These are phyloP conservation scores for Beta corolliflora DNA, from an alignment of 179 eudicot species.

Conservation along the genomic window DNA sequence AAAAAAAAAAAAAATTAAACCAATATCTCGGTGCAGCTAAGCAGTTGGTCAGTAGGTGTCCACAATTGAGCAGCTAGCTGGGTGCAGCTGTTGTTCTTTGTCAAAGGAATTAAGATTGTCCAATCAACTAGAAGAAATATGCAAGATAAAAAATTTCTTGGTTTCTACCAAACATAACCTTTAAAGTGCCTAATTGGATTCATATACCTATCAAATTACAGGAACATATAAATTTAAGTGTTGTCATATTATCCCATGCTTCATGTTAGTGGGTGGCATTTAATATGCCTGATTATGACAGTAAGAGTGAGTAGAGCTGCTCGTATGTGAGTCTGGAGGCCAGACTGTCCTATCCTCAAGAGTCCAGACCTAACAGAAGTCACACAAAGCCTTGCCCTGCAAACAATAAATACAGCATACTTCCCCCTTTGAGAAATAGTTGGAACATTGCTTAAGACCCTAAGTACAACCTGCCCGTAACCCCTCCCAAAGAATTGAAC, in stretches of 20 bases:
- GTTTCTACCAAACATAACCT: background rate
- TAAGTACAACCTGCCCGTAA: no score
- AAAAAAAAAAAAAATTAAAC: no score
- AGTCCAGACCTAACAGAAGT: conserved; percentile 2
- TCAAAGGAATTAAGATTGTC: conserved; percentile 4
- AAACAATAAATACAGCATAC: conserved; percentile 6
- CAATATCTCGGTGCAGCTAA: conserved; percentile 17
- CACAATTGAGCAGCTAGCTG: conserved; percentile 19
- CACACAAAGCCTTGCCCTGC: background rate
- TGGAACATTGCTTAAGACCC: no score
- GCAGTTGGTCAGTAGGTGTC: conserved; percentile 18
- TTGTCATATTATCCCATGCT: conserved; percentile 15
- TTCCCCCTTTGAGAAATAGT: background rate
- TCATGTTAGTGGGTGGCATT: conserved; percentile 13
- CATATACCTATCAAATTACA: background rate
- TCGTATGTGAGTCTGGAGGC: background rate
- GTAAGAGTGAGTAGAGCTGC: background rate
- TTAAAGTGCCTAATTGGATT: background rate
- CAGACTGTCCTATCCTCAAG: conserved; percentile 1
- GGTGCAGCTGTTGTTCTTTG: conserved; percentile 3
- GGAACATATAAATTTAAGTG: background rate
- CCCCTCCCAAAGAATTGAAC: no score
- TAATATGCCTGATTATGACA: background rate
- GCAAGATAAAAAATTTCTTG: conserved; percentile 1
- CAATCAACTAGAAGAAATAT: conserved; percentile 16